These are phyloP conservation scores for Alternaria rosae DNA, from an alignment of 2,329 filamentous ascomycete species.

Conservation along the genomic window DNA sequence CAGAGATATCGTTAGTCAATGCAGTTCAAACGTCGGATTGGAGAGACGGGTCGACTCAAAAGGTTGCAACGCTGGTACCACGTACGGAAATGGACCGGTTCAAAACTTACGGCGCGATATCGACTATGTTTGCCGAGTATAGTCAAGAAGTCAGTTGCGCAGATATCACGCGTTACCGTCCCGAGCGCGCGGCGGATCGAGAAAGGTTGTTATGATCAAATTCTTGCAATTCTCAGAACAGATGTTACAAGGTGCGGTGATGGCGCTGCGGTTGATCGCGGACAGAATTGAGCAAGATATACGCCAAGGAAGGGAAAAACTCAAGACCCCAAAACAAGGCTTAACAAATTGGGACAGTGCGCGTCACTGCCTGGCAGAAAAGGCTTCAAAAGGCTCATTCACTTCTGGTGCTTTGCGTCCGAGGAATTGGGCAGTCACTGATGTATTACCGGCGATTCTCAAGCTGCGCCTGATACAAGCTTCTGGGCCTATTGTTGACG, in stretches of 20 bases:
- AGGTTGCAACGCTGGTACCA: accelerated
- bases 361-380: background rate
- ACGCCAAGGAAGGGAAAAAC: background rate
- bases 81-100: accelerated
- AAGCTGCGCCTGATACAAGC: too few relatives aligned
- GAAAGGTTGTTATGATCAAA: background rate
- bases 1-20: background rate
- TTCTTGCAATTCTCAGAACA: background rate
- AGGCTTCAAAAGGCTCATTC: background rate
- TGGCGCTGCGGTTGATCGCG: background rate
- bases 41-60: background rate
- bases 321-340: background rate
- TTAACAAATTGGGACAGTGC: background rate
- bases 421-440: background rate
- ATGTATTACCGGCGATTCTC: background rate
- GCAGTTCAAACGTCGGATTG: background rate
- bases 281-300: background rate
- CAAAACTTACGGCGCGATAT: background rate
- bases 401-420: background rate
- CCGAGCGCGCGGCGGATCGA: background rate
- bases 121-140: background rate
- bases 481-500: too few relatives aligned
- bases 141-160: background rate
- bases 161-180: background rate
- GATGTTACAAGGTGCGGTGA: background rate